These are phyloP conservation scores for Limtongia smithiae DNA, from an alignment of 805 yeast genomes.

Conservation along the genomic window DNA sequence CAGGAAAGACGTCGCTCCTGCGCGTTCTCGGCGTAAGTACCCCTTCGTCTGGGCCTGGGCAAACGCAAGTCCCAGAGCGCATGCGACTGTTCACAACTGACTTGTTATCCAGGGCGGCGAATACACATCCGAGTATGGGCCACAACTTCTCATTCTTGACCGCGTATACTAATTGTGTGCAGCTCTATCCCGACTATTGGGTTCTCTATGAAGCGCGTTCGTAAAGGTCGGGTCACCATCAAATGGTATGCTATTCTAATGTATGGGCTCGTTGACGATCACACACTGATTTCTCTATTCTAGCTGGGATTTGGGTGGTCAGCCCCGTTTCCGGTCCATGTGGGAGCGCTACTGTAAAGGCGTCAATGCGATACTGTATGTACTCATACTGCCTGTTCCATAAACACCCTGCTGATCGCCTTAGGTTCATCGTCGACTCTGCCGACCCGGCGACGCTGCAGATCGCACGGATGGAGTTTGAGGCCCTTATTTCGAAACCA, in stretches of 20 bases:
- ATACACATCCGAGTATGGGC: conserved; percentile 36
- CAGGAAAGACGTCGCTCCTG: conserved; percentile 40
- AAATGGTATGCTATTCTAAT: conserved; percentile 34
- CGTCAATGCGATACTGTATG: conserved; percentile 37
- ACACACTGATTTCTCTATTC: too few species aligned
- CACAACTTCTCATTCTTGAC: background rate
- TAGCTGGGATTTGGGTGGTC: conserved; percentile 43
- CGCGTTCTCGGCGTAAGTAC: conserved; percentile 35
- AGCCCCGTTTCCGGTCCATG: conserved; percentile 41
- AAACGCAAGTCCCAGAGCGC: background rate
- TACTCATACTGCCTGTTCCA: too few species aligned
- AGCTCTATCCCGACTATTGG: conserved; percentile 42
- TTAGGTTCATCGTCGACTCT: conserved; percentile 37
- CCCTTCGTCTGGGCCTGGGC: background rate
- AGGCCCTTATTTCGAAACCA: conserved; percentile 34
- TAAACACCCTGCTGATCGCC: background rate
- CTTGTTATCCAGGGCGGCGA: conserved; percentile 32
- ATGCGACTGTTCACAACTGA: background rate
- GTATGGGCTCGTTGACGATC: too few species aligned
- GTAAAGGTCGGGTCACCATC: conserved; percentile 38
- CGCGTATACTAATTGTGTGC: background rate
- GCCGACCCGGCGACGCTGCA: conserved; percentile 37
- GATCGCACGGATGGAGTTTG: conserved; percentile 37
- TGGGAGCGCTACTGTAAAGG: conserved; percentile 42
- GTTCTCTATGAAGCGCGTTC: conserved; percentile 39